Evolutionary conservation across 805 yeast genomes (phyloP).

Genomic region (Teunomyces gatunensis): DNA sequence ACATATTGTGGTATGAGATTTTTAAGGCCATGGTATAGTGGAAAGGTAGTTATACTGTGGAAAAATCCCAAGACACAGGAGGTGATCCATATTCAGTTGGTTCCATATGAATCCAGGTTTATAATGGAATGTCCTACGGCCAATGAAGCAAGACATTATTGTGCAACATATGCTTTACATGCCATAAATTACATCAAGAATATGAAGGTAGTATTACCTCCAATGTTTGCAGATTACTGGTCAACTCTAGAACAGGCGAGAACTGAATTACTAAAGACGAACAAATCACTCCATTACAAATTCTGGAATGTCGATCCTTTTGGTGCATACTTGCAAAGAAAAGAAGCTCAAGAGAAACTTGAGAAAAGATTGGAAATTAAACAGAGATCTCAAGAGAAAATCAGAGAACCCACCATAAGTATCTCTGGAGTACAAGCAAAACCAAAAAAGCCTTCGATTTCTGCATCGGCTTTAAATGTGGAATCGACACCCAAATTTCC

Average conservation of each 20-base stretch:
- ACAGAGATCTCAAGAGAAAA: slow-evolving; percentile 49
- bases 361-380: slow-evolving; percentile 48
- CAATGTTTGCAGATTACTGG: slow-evolving; percentile 80
- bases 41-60: slow-evolving; percentile 63
- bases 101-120: slow-evolving; percentile 56
- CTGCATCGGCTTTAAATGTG: neutral
- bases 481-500: slow-evolving; percentile 30
- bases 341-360: slow-evolving; percentile 41
- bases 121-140: slow-evolving; percentile 52
- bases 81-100: slow-evolving; percentile 53
- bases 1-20: slow-evolving; percentile 19
- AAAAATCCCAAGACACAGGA: slow-evolving; percentile 82
- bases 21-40: slow-evolving; percentile 21
- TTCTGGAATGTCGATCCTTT: slow-evolving; percentile 78
- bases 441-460: slow-evolving; percentile 2
- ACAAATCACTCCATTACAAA: slow-evolving; percentile 47
- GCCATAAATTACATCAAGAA: slow-evolving; percentile 79
- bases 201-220: slow-evolving; percentile 83
- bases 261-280: slow-evolving; percentile 42
- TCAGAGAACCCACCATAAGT: slow-evolving; percentile 44
- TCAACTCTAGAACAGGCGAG: slow-evolving; percentile 62
- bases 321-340: slow-evolving; percentile 55
- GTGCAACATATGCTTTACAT: slow-evolving; percentile 85
- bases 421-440: slow-evolving; percentile 20
- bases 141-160: slow-evolving; percentile 83